Conservation (phyloP, 1,139 yeast species). For the Saccharomyces hybrid region DNA sequence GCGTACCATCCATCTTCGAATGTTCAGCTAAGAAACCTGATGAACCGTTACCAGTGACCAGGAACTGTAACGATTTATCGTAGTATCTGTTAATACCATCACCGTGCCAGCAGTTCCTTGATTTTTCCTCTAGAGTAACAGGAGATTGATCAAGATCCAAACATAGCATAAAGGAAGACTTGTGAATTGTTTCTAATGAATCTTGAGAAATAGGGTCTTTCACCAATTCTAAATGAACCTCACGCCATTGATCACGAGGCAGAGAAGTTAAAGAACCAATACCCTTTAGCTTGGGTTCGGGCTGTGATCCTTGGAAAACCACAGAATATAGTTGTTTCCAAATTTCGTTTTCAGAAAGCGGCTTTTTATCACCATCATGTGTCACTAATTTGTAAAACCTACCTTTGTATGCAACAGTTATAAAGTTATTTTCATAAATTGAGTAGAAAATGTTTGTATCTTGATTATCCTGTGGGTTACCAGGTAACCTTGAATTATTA, state of each 20-base stretch:
- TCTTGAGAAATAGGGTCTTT: slow-evolving; percentile 49
- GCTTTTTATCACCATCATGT: slow-evolving; percentile 46
- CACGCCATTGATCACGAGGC: slow-evolving; percentile 78
- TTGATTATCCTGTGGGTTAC: slow-evolving; percentile 40
- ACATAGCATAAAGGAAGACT: slow-evolving; percentile 64
- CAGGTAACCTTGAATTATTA: slow-evolving; percentile 79
- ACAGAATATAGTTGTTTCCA: slow-evolving; percentile 59
- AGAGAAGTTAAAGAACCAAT: slow-evolving; percentile 77
- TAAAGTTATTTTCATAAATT: slow-evolving; percentile 56
- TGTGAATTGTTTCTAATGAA: slow-evolving; percentile 62
- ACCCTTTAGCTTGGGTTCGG: slow-evolving; percentile 36
- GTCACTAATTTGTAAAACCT: slow-evolving; percentile 77
- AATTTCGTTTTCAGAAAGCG: slow-evolving; percentile 53
- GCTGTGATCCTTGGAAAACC: slow-evolving; percentile 30
- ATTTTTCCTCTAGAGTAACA: too few species aligned
- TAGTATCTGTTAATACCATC: too few species aligned
- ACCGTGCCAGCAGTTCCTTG: too few species aligned
- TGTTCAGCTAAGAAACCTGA: too few species aligned
- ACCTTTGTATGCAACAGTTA: slow-evolving; percentile 68
- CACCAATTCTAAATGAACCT: slow-evolving; percentile 50
- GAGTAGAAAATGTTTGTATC: slow-evolving; percentile 45
- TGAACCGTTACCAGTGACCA: too few species aligned
- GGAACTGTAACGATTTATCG: too few species aligned
- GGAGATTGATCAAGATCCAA: too few species aligned
- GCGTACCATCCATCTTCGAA: too few species aligned